Evolutionary conservation across 306 rosid genomes (phyloP).

Genomic region (Morella rubra): DNA sequence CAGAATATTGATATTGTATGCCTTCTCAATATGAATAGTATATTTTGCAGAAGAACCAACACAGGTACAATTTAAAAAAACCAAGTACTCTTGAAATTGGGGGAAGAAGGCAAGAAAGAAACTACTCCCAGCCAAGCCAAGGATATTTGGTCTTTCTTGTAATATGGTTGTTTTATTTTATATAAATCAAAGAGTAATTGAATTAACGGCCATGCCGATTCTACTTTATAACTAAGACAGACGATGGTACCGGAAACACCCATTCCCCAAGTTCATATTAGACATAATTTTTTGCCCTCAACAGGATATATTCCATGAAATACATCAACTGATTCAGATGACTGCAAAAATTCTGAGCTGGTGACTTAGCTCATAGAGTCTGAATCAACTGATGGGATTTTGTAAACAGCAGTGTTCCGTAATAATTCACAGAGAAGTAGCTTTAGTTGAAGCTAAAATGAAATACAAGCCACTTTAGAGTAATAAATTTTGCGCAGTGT

Average conservation of each 20-base stretch:
- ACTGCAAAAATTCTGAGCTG: neutral
- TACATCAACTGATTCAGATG: neutral
- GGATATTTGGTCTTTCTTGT: neutral
- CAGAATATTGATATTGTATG: too few species aligned
- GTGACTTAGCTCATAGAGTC: neutral
- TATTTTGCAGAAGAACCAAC: neutral
- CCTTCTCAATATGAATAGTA: too few species aligned
- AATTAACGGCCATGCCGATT: constrained; percentile 1
- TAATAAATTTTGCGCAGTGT: too few species aligned
- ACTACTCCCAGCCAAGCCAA: neutral
- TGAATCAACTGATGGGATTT: neutral
- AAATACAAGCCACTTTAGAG: neutral
- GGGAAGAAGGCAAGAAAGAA: too few species aligned
- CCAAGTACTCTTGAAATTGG: neutral
- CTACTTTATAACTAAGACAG: neutral
- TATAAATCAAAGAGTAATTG: neutral
- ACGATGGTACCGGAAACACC: neutral
- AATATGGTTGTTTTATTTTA: neutral
- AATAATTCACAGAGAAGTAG: neutral
- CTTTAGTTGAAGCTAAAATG: neutral
- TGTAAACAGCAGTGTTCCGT: neutral
- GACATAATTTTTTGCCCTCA: neutral
- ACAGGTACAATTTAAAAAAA: neutral
- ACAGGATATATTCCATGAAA: neutral
- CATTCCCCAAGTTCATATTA: neutral